Evolutionary conservation across 441 rosid species (phyloP).

Genomic region (Erysimum cheiri): DNA sequence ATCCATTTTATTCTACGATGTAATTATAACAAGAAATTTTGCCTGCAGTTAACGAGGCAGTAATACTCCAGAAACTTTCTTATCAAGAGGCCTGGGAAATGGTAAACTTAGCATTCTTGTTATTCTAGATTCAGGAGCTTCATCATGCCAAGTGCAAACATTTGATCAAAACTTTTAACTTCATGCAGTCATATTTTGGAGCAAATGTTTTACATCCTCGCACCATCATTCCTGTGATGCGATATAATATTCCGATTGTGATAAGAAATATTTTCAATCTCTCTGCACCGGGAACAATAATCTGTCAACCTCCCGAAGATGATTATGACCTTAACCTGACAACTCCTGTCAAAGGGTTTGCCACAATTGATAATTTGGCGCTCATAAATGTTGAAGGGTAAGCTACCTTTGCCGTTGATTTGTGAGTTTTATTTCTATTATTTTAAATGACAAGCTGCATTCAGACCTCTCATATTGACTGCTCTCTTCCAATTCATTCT

Average conservation of each 20-base stretch:
- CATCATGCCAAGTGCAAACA: conserved; percentile 26
- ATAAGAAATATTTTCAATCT: conserved; percentile 93
- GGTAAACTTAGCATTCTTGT: conserved; percentile 54
- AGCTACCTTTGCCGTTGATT: conserved; percentile 42
- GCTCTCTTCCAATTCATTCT: conserved; percentile 24
- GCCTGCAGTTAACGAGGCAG: conserved; percentile 90
- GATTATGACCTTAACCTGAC: conserved; percentile 49
- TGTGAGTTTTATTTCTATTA: conserved; percentile 4
- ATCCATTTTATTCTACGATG: neutral
- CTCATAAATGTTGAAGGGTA: conserved; percentile 98
- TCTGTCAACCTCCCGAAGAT: conserved; percentile 68
- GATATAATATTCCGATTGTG: conserved; percentile 88
- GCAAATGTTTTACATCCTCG: conserved; percentile 99
- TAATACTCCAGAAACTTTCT: conserved; percentile 76
- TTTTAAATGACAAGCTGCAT: conserved; percentile 3
- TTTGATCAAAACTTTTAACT: conserved; percentile 39
- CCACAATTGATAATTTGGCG: conserved; percentile 93
- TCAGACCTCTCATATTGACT: conserved; percentile 22
- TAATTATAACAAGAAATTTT: neutral
- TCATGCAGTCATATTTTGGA: conserved; percentile 92
- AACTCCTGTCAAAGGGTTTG: conserved; percentile 89
- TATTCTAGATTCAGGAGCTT: conserved; percentile 29
- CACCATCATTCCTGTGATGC: conserved; percentile 95
- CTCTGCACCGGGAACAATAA: conserved; percentile 89
- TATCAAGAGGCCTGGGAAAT: conserved; percentile 99